Percentiles rank a stretch among this genome's conserved stretches.
Conservation (phyloP, 177 flowering plant genomes). For the Vitis hybrid region DNA sequence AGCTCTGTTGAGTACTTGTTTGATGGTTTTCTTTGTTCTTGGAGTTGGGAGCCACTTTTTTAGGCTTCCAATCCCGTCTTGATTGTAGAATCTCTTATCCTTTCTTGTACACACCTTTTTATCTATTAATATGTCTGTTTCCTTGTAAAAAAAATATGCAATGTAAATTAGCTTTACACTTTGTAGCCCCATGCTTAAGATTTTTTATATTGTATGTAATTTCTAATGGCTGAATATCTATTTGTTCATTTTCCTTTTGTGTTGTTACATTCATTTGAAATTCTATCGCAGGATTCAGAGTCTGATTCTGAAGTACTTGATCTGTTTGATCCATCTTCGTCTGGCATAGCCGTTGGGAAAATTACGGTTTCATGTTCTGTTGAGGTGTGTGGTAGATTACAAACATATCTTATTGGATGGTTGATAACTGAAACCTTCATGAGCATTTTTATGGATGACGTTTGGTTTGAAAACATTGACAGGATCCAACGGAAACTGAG, state of each 20-base stretch:
- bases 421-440: not conserved
- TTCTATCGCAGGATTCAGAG: conserved; percentile 54
- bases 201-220: not conserved
- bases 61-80: too few species aligned
- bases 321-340: conserved; percentile 64
- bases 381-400: conserved; percentile 55
- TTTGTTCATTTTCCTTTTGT: not conserved
- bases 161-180: too few species aligned
- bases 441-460: conserved; percentile 3
- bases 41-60: too few species aligned
- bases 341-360: conserved; percentile 57
- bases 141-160: too few species aligned
- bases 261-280: not conserved
- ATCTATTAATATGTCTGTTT: too few species aligned
- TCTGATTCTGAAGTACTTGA: conserved; percentile 45
- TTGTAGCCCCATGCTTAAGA: not conserved
- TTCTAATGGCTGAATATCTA: not conserved
- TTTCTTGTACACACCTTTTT: too few species aligned
- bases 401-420: not conserved
- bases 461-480: conserved; percentile 18
- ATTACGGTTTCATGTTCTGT: conserved; percentile 63
- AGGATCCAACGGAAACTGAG: conserved; percentile 93
- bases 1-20: too few species aligned
- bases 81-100: too few species aligned
- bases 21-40: too few species aligned